These are phyloP conservation scores for Lipomyces spencermartinsiae DNA, from an alignment of 805 yeast genomes.

Conservation along the genomic window DNA sequence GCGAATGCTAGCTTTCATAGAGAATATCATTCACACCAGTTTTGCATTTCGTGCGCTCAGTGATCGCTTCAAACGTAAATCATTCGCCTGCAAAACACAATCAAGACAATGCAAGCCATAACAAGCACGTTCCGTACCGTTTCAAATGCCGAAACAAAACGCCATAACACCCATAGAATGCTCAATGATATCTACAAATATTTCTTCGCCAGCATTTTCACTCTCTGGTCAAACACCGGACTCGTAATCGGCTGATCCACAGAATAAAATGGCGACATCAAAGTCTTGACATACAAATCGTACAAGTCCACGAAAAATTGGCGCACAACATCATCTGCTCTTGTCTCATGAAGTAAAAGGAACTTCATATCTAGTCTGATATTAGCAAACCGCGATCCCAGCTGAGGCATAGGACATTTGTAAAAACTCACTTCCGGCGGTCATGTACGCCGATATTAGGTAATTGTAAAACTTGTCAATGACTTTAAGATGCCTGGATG, in stretches of 20 bases:
- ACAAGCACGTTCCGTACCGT: background rate
- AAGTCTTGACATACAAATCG: constrained; percentile 84
- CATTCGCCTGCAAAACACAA: too few relatives aligned
- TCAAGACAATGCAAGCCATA: too few relatives aligned
- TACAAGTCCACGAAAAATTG: constrained; percentile 85
- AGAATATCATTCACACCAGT: too few relatives aligned
- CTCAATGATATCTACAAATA: constrained; percentile 55
- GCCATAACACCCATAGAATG: background rate
- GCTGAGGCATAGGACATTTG: background rate
- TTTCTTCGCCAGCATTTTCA: constrained; percentile 74
- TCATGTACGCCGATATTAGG: constrained; percentile 80
- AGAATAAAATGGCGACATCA: constrained; percentile 85
- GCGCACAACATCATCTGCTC: constrained; percentile 73
- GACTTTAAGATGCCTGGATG: constrained; percentile 62
- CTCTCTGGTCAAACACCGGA: constrained; percentile 75
- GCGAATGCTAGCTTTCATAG: too few relatives aligned
- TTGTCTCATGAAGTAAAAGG: constrained; percentile 68
- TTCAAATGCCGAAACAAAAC: background rate
- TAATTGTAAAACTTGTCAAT: constrained; percentile 88
- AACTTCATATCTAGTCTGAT: constrained; percentile 62
- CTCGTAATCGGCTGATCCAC: constrained; percentile 76
- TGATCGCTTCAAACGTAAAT: too few relatives aligned
- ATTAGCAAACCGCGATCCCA: background rate
- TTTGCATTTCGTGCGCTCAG: too few relatives aligned
- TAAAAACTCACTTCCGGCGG: constrained; percentile 71